phyloP scores from a whole-genome alignment of 495 filamentous ascomycete species.

The Aspergillus taichungensis region DNA sequence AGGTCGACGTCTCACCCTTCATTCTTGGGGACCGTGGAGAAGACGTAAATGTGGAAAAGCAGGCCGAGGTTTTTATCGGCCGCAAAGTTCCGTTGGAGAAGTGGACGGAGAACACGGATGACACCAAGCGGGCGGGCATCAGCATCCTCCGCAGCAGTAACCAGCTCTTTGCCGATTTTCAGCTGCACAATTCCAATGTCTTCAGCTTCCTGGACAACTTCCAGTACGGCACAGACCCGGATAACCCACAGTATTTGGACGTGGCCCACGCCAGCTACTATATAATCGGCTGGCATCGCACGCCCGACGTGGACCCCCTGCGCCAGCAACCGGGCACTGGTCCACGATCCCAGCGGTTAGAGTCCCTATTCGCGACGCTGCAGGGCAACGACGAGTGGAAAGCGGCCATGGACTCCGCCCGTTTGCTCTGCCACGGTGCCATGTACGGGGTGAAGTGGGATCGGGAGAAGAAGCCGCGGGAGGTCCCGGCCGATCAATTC shows the following conservation, averaged over 20 bases:
- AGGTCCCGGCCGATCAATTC: conserved; percentile 20
- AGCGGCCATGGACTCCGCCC: background rate
- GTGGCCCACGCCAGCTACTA: conserved; percentile 35
- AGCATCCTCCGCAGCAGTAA: conserved; percentile 36
- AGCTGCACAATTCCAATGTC: conserved; percentile 40
- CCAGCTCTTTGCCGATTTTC: conserved; percentile 43
- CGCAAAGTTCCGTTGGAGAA: conserved; percentile 8
- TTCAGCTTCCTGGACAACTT: conserved; percentile 43
- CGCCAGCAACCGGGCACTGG: background rate
- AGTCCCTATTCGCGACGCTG: background rate
- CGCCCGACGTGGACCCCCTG: background rate
- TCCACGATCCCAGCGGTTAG: conserved; percentile 1
- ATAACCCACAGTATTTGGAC: conserved; percentile 9
- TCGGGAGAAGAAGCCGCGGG: conserved; percentile 11
- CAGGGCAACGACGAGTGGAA: background rate
- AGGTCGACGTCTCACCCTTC: conserved; percentile 43
- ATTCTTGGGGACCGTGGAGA: conserved; percentile 9
- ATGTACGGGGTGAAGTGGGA: conserved; percentile 44
- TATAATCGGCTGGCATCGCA: conserved; percentile 43
- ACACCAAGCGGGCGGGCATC: too few relatives aligned
- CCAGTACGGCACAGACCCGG: conserved; percentile 18
- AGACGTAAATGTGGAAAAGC: conserved; percentile 9
- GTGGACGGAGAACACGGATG: too few relatives aligned
- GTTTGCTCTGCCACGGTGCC: conserved; percentile 32
- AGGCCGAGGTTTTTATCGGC: conserved; percentile 48